Conservation (phyloP, 441 rosid species). For the Theobroma grandiflorum region DNA sequence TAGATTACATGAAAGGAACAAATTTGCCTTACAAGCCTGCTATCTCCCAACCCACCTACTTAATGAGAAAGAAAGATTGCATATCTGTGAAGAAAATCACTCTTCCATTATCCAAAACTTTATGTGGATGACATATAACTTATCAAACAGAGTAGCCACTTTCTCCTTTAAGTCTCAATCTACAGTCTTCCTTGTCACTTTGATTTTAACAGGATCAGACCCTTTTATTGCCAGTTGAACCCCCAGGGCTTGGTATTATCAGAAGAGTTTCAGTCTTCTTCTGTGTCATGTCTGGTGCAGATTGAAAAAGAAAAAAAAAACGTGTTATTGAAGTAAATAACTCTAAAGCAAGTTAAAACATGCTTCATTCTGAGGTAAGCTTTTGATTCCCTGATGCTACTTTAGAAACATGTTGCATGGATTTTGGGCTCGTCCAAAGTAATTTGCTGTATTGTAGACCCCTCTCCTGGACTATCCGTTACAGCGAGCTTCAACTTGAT, state of each 20-base stretch:
- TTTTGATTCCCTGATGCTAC: conserved; percentile 22
- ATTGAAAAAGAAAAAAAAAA: neutral
- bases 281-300: neutral
- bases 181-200: neutral
- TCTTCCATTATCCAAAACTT: neutral
- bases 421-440: conserved; percentile 19
- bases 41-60: neutral
- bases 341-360: conserved; percentile 9
- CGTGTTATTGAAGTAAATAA: neutral
- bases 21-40: neutral
- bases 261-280: conserved; percentile 10
- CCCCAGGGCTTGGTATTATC: neutral
- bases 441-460: neutral
- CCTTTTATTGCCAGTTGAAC: neutral
- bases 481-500: conserved; percentile 10
- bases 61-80: neutral
- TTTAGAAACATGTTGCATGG: conserved; percentile 29
- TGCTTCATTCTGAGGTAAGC: conserved; percentile 29
- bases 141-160: neutral
- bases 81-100: neutral
- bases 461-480: neutral
- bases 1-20: neutral
- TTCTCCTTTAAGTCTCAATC: neutral
- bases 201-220: neutral
- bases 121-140: neutral